These are phyloP conservation scores for Plantago major DNA, from an alignment of 257 asterid species.

Conservation along the genomic window DNA sequence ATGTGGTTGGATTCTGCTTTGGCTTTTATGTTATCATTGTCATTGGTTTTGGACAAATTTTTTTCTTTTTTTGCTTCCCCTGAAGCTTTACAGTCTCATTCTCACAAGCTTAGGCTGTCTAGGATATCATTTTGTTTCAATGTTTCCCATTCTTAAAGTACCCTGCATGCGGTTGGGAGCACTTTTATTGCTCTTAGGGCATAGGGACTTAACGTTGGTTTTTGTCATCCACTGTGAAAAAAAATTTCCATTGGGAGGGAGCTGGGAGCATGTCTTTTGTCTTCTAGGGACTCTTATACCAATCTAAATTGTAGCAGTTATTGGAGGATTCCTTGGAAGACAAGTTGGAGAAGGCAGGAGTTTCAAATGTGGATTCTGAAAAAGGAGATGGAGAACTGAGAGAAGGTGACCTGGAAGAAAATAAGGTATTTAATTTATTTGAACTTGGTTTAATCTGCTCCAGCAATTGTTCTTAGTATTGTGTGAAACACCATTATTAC, in stretches of 20 bases:
- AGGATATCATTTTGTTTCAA: neutral
- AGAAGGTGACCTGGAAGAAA: conserved; percentile 84
- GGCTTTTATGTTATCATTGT: neutral
- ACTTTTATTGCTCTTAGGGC: no score
- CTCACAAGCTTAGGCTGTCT: neutral
- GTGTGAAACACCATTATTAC: neutral
- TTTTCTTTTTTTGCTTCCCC: neutral
- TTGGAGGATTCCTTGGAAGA: conserved; percentile 95
- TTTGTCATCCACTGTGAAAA: no score
- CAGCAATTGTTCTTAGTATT: neutral
- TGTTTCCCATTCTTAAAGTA: neutral
- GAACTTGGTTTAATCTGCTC: neutral
- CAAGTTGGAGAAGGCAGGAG: conserved; percentile 76
- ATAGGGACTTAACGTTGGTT: no score
- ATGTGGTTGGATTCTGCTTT: neutral
- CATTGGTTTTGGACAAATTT: neutral
- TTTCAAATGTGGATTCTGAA: conserved; percentile 53
- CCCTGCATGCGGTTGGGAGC: no score
- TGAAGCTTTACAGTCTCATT: neutral
- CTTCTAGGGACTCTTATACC: conserved; percentile 17
- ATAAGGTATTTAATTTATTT: conserved; percentile 43
- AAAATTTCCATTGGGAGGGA: neutral
- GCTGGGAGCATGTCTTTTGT: conserved; percentile 10
- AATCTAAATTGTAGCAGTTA: conserved; percentile 48
- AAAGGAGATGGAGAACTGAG: conserved; percentile 71